A percentile compares a stretch with the other conserved stretches of the same genome.
Evolutionary conservation across 768 basidiomycete species (phyloP).

Genomic region (Lyophyllum semitale): DNA sequence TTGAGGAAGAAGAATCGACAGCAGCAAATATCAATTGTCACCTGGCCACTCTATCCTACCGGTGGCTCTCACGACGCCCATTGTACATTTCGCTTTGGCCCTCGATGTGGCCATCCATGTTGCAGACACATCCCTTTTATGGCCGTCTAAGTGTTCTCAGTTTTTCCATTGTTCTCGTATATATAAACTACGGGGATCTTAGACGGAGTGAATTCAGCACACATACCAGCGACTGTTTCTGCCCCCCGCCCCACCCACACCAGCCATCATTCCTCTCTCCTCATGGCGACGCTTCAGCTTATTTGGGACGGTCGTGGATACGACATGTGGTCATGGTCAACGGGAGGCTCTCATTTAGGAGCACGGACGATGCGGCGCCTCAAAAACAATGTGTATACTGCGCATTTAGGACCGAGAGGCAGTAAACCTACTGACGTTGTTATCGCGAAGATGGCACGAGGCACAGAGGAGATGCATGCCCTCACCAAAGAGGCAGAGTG

Average conservation of each 20-base stretch:
- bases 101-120: neutral
- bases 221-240: neutral
- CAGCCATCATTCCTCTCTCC: neutral
- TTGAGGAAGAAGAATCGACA: no score
- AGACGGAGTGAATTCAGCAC: no score
- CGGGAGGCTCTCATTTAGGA: slow-evolving; percentile 19
- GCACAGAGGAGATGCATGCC: slow-evolving; percentile 20
- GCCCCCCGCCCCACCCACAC: neutral
- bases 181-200: neutral
- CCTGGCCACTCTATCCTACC: neutral
- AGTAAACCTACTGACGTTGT: slow-evolving; percentile 18
- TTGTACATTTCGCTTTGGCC: neutral
- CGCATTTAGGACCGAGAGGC: slow-evolving; percentile 21
- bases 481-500: slow-evolving; percentile 34
- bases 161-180: slow-evolving; percentile 4
- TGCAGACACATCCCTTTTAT: slow-evolving; percentile 1
- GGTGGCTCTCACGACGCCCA: neutral
- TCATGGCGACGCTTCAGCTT: slow-evolving; percentile 32
- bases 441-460: slow-evolving; percentile 36
- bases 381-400: slow-evolving; percentile 20
- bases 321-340: slow-evolving; percentile 29
- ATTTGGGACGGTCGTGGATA: slow-evolving; percentile 22
- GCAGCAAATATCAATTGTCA: no score
- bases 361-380: slow-evolving; percentile 23
- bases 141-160: neutral